Conservation (phyloP, 2,329 filamentous ascomycete species). For the Fusarium euwallaceae region DNA sequence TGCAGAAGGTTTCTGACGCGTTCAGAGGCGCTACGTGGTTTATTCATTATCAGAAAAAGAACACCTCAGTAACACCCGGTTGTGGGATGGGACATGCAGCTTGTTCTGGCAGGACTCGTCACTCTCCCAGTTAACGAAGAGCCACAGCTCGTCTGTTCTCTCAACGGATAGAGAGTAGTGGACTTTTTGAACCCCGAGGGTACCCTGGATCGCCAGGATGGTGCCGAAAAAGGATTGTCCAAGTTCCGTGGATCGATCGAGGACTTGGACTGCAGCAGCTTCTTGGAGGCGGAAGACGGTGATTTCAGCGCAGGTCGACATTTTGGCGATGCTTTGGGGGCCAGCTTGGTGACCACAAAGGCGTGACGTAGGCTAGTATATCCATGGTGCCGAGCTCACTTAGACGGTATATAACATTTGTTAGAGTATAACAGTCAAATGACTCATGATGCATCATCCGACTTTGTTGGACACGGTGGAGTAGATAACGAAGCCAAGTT, state of each 20-base stretch:
- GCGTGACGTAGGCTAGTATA: no score
- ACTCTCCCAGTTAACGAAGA: neutral
- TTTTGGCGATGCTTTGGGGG: neutral
- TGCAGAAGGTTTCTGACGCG: accelerated
- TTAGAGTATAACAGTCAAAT: neutral
- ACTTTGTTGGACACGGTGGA: no score
- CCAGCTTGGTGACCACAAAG: no score
- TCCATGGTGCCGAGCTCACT: no score
- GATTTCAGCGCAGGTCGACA: neutral
- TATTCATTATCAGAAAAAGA: neutral
- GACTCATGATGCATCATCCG: neutral
- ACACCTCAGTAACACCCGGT: neutral
- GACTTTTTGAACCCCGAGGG: neutral
- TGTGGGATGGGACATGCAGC: neutral
- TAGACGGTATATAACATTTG: neutral
- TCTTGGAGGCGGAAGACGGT: neutral
- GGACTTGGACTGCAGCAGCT: neutral
- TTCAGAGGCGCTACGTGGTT: neutral
- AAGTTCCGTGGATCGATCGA: neutral
- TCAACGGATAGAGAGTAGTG: neutral
- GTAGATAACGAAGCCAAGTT: no score
- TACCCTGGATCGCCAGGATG: neutral
- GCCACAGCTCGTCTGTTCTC: neutral
- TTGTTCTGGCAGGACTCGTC: neutral
- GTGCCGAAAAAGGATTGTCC: neutral